Evolutionary conservation across 495 filamentous ascomycete species (phyloP).

Genomic region (Neurospora sp.): DNA sequence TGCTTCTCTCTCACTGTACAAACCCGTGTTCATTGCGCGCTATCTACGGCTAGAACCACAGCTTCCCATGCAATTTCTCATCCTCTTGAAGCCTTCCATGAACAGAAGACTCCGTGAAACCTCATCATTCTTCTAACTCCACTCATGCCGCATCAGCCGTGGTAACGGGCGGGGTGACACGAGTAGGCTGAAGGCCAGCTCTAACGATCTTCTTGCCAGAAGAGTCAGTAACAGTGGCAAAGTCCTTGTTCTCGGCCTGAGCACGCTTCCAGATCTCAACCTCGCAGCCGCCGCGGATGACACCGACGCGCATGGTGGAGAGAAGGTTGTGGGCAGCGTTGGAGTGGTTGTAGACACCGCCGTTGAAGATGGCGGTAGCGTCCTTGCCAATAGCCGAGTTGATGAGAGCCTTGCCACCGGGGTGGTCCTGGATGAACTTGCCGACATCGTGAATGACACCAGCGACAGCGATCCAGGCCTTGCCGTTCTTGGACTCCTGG

Average conservation of each 20-base stretch:
- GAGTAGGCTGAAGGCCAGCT: slow-evolving; percentile 83
- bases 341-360: slow-evolving; percentile 94
- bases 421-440: slow-evolving; percentile 94
- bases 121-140: background rate
- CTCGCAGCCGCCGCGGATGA: slow-evolving; percentile 91
- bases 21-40: background rate
- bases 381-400: slow-evolving; percentile 90
- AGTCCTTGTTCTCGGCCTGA: slow-evolving; percentile 81
- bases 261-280: slow-evolving; percentile 99
- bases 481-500: slow-evolving; percentile 70
- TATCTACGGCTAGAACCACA: background rate
- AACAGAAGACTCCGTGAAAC: background rate
- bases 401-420: slow-evolving; percentile 94
- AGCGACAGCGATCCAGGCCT: slow-evolving; percentile 77
- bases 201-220: slow-evolving; percentile 77
- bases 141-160: slow-evolving; percentile 63
- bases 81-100: background rate
- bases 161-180: slow-evolving; percentile 61
- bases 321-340: slow-evolving; percentile 97
- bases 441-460: slow-evolving; percentile 94
- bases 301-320: slow-evolving; percentile 92
- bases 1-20: background rate
- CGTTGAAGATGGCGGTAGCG: slow-evolving; percentile 98
- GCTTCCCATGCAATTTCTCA: background rate
- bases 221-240: slow-evolving; percentile 68